Percentiles rank a stretch among this genome's conserved stretches.
Evolutionary conservation across 768 basidiomycete genomes (phyloP).

Genomic region (Candolleomyces eurysporus): DNA sequence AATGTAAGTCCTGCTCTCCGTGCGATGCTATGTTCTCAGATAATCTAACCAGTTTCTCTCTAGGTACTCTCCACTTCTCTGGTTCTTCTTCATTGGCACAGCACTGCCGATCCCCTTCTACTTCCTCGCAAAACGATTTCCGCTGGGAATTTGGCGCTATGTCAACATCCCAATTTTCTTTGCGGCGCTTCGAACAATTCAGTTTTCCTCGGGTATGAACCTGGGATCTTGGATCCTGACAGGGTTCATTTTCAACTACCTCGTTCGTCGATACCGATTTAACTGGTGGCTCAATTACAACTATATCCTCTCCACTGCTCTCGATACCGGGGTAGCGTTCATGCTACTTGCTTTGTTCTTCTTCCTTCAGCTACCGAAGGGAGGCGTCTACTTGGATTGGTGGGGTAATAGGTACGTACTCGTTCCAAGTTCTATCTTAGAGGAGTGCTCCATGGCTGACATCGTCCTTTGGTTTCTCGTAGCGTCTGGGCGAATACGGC

Average conservation of each 20-base stretch:
- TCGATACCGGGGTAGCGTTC: constrained; percentile 65
- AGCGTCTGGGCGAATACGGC: constrained; percentile 67
- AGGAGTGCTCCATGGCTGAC: too few species aligned
- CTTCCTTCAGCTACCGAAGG: constrained; percentile 51
- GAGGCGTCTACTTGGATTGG: constrained; percentile 61
- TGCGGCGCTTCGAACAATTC: constrained; percentile 66
- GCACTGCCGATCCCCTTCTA: constrained; percentile 79
- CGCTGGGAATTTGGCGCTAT: constrained; percentile 77
- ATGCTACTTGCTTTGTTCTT: constrained; percentile 66
- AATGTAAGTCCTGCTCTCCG: constrained; percentile 29
- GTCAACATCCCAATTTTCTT: constrained; percentile 87
- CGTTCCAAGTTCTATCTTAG: too few species aligned
- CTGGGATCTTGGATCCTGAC: constrained; percentile 75
- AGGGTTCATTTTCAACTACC: constrained; percentile 88
- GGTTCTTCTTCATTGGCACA: constrained; percentile 78
- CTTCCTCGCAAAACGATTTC: constrained; percentile 76
- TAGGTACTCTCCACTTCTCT: constrained; percentile 43
- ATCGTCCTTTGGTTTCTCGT: too few species aligned
- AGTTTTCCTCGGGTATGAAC: constrained; percentile 86
- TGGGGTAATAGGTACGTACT: constrained; percentile 42
- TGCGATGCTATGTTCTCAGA: too few species aligned
- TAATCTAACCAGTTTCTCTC: too few species aligned
- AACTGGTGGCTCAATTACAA: constrained; percentile 91
- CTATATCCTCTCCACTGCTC: constrained; percentile 80
- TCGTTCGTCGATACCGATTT: constrained; percentile 67